These are phyloP conservation scores for Blumeria graminis DNA, from an alignment of 2,329 filamentous ascomycete genomes.

Conservation along the genomic window DNA sequence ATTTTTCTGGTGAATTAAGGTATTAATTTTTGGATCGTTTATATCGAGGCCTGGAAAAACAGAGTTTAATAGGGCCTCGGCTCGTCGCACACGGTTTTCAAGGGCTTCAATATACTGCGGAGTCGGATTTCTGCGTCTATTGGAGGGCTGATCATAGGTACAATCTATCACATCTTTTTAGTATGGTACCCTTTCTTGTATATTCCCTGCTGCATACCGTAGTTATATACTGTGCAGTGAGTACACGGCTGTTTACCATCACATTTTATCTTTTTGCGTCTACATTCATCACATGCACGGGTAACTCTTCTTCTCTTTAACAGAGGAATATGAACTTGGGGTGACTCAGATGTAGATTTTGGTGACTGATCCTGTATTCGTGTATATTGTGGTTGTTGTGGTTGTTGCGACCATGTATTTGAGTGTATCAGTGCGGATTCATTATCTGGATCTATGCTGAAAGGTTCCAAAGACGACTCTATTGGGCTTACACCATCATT, in stretches of 20 bases:
- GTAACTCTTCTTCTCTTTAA: constrained; percentile 52
- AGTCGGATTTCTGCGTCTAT: constrained; percentile 44
- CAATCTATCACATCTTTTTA: constrained; percentile 26
- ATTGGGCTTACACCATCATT: too few species aligned
- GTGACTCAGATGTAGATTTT: too few species aligned
- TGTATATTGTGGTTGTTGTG: too few species aligned
- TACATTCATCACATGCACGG: constrained; percentile 59
- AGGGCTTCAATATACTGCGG: constrained; percentile 53
- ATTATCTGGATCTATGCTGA: too few species aligned
- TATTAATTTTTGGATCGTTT: constrained; percentile 63
- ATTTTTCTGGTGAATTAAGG: constrained; percentile 17
- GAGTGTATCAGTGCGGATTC: too few species aligned
- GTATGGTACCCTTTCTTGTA: background rate
- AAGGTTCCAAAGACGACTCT: too few species aligned
- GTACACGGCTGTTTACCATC: constrained; percentile 76
- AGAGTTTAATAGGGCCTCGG: constrained; percentile 38
- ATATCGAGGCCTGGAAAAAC: constrained; percentile 45
- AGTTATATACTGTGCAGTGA: constrained; percentile 94
- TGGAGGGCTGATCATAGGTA: constrained; percentile 58
- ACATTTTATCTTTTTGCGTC: constrained; percentile 71
- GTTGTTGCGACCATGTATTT: too few species aligned
- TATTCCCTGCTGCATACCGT: constrained; percentile 36
- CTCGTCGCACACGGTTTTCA: constrained; percentile 41
- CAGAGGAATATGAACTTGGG: too few species aligned
- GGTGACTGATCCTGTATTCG: too few species aligned